These are phyloP conservation scores for Arbutus unedo DNA, from an alignment of 148 eudicot species.

Conservation along the genomic window DNA sequence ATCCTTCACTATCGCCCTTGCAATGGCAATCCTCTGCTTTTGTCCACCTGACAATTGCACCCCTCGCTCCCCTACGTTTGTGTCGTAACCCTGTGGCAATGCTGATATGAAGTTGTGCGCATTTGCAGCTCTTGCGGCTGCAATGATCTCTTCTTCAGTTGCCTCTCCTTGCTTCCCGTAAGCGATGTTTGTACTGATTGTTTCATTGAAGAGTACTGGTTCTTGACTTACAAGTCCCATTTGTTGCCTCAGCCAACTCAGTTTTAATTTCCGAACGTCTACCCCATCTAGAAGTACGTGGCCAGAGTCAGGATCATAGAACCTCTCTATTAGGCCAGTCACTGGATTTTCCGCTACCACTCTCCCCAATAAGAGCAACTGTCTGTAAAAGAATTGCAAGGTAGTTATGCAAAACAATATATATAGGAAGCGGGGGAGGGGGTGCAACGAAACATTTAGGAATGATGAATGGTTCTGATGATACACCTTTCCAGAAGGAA, in stretches of 20 bases:
- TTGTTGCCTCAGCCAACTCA: slow-evolving; percentile 80
- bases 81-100: slow-evolving; percentile 68
- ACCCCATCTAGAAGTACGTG: slow-evolving; percentile 49
- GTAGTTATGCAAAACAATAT: not conserved
- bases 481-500: slow-evolving; percentile 75
- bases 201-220: slow-evolving; percentile 75
- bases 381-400: slow-evolving; percentile 36
- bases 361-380: slow-evolving; percentile 83
- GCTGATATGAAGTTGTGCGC: slow-evolving; percentile 74
- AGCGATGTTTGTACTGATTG: slow-evolving; percentile 71
- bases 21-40: slow-evolving; percentile 79
- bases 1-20: slow-evolving; percentile 66
- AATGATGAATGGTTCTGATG: not conserved
- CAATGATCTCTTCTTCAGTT: slow-evolving; percentile 58
- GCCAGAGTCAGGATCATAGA: slow-evolving; percentile 70
- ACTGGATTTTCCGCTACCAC: slow-evolving; percentile 87
- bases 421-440: not conserved
- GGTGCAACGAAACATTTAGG: not conserved
- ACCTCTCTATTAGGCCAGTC: slow-evolving; percentile 68
- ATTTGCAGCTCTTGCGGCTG: slow-evolving; percentile 64
- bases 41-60: slow-evolving; percentile 84
- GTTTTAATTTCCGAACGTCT: slow-evolving; percentile 47
- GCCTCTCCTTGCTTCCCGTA: slow-evolving; percentile 61
- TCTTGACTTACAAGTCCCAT: slow-evolving; percentile 92
- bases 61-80: slow-evolving; percentile 75